Percentiles rank a stretch among this genome's conserved stretches.
phyloP scores from a whole-genome alignment of 169 alveolate genomes.

The Babesia bigemina region DNA sequence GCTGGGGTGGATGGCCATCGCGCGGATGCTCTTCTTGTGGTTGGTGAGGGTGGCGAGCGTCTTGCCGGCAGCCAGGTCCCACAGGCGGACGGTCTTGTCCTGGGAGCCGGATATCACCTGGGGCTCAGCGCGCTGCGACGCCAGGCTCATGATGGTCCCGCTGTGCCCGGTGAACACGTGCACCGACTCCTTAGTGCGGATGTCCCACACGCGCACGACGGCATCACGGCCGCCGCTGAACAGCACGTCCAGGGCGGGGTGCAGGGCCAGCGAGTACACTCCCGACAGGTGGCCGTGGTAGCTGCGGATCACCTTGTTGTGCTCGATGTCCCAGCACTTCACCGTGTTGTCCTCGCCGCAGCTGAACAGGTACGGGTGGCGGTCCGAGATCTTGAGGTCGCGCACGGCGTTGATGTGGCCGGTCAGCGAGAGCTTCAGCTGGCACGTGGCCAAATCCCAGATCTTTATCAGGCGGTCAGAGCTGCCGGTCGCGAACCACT shows the following conservation, averaged over 20 bases:
- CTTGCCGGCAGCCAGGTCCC: slow-evolving; percentile 98
- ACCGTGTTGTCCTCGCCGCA: slow-evolving; percentile 97
- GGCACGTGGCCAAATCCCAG: slow-evolving; percentile 98
- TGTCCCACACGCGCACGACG: slow-evolving; percentile 98
- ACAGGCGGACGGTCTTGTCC: slow-evolving; percentile 92
- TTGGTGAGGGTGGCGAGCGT: slow-evolving; percentile 92
- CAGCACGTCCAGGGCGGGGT: slow-evolving; percentile 95
- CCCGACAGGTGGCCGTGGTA: slow-evolving; percentile 97
- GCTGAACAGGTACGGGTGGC: slow-evolving; percentile 97
- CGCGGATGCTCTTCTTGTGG: slow-evolving; percentile 96
- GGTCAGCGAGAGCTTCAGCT: slow-evolving; percentile 92
- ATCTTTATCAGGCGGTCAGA: slow-evolving; percentile 96
- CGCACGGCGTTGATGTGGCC: slow-evolving; percentile 97
- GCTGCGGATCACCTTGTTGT: slow-evolving; percentile 94
- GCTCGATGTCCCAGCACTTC: slow-evolving; percentile 98
- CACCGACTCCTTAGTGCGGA: slow-evolving; percentile 93
- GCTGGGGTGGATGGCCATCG: slow-evolving; percentile 92
- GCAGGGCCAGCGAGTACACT: slow-evolving; percentile 93
- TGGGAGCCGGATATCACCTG: slow-evolving; percentile 95
- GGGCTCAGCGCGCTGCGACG: slow-evolving; percentile 93
- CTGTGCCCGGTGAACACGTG: slow-evolving; percentile 93
- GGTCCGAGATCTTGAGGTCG: slow-evolving; percentile 89
- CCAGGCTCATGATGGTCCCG: slow-evolving; percentile 90
- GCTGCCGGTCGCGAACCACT: slow-evolving; percentile 96
- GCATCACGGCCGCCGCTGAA: slow-evolving; percentile 98